Conservation (phyloP, 345 rosid species). For the Melaleuca quinquenervia region DNA sequence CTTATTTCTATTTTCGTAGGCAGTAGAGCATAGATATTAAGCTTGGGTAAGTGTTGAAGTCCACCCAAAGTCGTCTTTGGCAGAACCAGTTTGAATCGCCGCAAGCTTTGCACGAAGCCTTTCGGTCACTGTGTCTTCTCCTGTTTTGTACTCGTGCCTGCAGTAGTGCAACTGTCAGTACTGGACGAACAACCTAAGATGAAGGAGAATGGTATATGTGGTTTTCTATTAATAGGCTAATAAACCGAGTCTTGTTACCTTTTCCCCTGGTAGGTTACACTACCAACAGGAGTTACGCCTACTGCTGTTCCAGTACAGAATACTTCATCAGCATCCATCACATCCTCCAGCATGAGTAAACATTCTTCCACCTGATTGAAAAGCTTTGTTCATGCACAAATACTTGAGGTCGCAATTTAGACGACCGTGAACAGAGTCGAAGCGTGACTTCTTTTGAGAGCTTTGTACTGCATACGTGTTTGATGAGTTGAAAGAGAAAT, state of each 20-base stretch:
- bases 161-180: neutral
- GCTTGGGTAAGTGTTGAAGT: slow-evolving; percentile 2
- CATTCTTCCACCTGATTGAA: slow-evolving; percentile 28
- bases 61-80: slow-evolving; percentile 21
- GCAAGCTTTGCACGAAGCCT: neutral
- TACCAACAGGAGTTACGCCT: slow-evolving; percentile 19
- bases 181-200: neutral
- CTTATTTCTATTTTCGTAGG: neutral
- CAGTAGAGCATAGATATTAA: neutral
- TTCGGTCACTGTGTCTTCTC: slow-evolving; percentile 1
- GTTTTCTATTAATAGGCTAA: neutral
- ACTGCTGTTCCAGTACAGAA: slow-evolving; percentile 46
- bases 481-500: neutral
- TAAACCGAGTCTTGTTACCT: neutral
- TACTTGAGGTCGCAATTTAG: neutral
- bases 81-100: slow-evolving; percentile 19
- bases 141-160: slow-evolving; percentile 4
- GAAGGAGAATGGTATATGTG: neutral
- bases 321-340: slow-evolving; percentile 32
- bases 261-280: slow-evolving; percentile 16
- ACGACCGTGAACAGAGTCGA: neutral
- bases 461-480: neutral
- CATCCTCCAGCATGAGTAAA: slow-evolving; percentile 14
- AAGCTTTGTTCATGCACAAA: neutral
- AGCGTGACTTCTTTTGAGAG: neutral